Percentiles rank a stretch among this genome's conserved stretches.
These are phyloP conservation scores for Penicillium verhagenii DNA, from an alignment of 495 filamentous ascomycete species.

Conservation along the genomic window DNA sequence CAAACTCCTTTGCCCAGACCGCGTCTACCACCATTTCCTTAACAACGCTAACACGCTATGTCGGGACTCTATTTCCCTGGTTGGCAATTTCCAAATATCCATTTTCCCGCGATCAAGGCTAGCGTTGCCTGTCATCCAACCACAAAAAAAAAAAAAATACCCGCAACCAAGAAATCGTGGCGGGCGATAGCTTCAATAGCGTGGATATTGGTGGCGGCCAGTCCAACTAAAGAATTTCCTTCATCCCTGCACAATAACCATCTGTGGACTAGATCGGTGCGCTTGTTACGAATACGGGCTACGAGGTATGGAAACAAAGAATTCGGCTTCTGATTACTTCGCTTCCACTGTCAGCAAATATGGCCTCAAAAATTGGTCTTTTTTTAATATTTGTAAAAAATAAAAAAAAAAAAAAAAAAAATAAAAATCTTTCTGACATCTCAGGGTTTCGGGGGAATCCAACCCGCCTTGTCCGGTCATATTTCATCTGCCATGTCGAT, in stretches of 20 bases:
- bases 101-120: background rate
- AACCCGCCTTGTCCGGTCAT: background rate
- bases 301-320: no score
- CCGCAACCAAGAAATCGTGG: background rate
- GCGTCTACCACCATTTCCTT: background rate
- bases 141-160: background rate
- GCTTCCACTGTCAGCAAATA: no score
- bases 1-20: background rate
- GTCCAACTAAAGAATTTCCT: background rate
- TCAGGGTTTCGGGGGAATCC: background rate
- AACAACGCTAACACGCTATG: background rate
- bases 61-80: background rate
- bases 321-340: no score
- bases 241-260: background rate
- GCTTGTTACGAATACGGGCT: no score
- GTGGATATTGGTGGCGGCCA: background rate
- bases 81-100: background rate
- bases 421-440: no score
- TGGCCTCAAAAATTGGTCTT: no score
- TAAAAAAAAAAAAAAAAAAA: no score
- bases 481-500: background rate
- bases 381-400: no score
- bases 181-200: constrained; percentile 1
- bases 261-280: background rate
- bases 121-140: background rate